phyloP scores from a whole-genome alignment of 2,329 filamentous ascomycete species.

The Aspergillus sp. region DNA sequence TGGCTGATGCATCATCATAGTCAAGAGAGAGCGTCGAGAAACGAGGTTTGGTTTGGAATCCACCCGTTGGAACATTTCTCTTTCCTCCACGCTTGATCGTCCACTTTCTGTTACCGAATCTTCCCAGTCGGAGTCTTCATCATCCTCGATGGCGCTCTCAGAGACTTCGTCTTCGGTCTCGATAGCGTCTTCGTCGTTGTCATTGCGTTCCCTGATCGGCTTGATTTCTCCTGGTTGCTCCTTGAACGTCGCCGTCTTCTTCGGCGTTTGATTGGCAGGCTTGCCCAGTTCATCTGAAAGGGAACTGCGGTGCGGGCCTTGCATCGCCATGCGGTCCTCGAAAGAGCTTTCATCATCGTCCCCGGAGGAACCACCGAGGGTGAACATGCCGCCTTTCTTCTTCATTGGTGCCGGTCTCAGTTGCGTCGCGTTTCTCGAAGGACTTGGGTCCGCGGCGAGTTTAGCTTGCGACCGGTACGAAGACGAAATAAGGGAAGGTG shows the following conservation, averaged over 20 bases:
- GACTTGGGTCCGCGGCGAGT: constrained; percentile 48
- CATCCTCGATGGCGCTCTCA: constrained; percentile 77
- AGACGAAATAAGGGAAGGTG: constrained; percentile 68
- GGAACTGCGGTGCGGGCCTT: constrained; percentile 51
- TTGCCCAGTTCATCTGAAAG: constrained; percentile 54
- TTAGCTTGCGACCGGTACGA: constrained; percentile 63
- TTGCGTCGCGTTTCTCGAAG: constrained; percentile 62
- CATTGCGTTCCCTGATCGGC: constrained; percentile 55
- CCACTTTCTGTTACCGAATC: constrained; percentile 76
- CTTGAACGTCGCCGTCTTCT: constrained; percentile 81
- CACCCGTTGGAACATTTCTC: constrained; percentile 80
- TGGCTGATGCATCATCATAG: constrained; percentile 82
- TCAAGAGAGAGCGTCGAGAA: constrained; percentile 84
- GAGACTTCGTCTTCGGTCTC: constrained; percentile 67
- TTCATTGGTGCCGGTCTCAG: constrained; percentile 54
- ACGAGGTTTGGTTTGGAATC: constrained; percentile 82
- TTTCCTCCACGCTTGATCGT: constrained; percentile 77
- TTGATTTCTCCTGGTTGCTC: constrained; percentile 69
- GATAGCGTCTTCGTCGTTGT: constrained; percentile 56
- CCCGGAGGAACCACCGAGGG: constrained; percentile 79
- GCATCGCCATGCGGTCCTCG: constrained; percentile 58
- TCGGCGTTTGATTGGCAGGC: constrained; percentile 39
- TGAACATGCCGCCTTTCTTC: constrained; percentile 65
- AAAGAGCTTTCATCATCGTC: constrained; percentile 79
- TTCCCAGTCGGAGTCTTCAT: constrained; percentile 61